Conservation (phyloP, 305 asterid species). For the Solanum hybrid region DNA sequence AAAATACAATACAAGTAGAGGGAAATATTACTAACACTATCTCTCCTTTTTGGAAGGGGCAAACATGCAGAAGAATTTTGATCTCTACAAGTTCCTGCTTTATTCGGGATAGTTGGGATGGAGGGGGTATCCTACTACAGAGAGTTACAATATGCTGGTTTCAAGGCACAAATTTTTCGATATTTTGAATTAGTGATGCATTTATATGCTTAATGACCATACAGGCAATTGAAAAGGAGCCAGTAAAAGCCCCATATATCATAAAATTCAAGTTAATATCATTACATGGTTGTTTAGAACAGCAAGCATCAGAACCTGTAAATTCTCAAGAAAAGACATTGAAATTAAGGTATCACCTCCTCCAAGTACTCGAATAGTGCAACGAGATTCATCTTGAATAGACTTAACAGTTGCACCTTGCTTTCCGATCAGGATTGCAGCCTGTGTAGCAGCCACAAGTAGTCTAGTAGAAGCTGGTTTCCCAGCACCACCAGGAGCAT, state of each 20-base stretch:
- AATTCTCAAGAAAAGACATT: not conserved
- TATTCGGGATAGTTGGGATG: not conserved
- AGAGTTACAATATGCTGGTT: not conserved
- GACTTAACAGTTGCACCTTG: slow-evolving; percentile 83
- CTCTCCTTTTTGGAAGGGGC: not conserved
- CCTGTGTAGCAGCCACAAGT: slow-evolving; percentile 83
- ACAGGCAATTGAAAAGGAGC: not conserved
- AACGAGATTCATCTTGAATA: slow-evolving; percentile 64
- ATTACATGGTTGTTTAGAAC: not conserved
- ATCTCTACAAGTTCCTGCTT: not conserved
- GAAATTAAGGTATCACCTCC: slow-evolving; percentile 40
- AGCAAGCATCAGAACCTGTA: not conserved
- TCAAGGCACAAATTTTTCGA: not conserved
- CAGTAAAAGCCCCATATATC: not conserved
- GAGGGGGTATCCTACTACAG: not conserved
- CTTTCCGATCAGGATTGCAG: slow-evolving; percentile 85
- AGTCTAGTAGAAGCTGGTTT: slow-evolving; percentile 52
- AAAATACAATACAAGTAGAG: not conserved
- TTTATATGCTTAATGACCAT: not conserved
- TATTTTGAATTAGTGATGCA: not conserved
- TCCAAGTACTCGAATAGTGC: slow-evolving; percentile 70
- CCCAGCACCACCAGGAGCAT: slow-evolving; percentile 28
- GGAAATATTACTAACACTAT: not conserved
- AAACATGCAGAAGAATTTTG: not conserved
- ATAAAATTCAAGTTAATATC: not conserved